Evolutionary conservation across 352 stramenopile species (phyloP).

Genomic region (Phytophthora niederhauseri): DNA sequence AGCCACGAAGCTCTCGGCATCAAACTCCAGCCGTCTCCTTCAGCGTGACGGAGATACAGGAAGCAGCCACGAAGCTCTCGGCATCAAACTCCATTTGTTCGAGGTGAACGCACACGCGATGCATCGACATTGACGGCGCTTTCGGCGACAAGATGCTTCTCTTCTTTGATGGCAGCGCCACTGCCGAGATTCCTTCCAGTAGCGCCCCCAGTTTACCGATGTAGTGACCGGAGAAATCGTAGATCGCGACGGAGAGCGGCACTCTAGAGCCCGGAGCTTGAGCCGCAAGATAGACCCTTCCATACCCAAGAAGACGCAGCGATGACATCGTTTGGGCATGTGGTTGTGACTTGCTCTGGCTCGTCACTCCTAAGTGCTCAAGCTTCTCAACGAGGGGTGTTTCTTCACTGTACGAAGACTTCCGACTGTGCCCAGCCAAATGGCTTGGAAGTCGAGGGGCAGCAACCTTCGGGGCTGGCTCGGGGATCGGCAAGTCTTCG

Average conservation of each 20-base stretch:
- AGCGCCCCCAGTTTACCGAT: conserved; percentile 34
- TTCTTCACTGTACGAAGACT: conserved; percentile 16
- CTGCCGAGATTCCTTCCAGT: conserved; percentile 19
- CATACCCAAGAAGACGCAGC: conserved; percentile 39
- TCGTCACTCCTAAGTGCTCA: background rate
- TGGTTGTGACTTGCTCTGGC: conserved; percentile 11
- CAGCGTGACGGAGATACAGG: conserved; percentile 35
- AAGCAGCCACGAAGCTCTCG: conserved; percentile 19
- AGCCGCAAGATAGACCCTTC: conserved; percentile 34
- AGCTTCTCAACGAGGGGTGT: conserved; percentile 6
- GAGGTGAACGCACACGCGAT: conserved; percentile 32
- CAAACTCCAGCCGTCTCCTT: conserved; percentile 43
- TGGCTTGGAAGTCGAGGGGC: conserved; percentile 23
- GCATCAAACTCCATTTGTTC: conserved; percentile 37
- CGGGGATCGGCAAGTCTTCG: conserved; percentile 25
- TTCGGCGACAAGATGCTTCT: conserved; percentile 26
- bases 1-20: conserved; percentile 14
- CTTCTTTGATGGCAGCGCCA: conserved; percentile 23
- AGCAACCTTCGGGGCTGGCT: conserved; percentile 22
- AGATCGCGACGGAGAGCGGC: conserved; percentile 39
- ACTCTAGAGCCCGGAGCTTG: conserved; percentile 24
- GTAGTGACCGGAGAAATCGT: conserved; percentile 34
- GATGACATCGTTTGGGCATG: conserved; percentile 13
- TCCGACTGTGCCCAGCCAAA: conserved; percentile 9
- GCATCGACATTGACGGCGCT: conserved; percentile 9